Evolutionary conservation across 768 basidiomycete species (phyloP).

Genomic region (Boletellus ananiceps): DNA sequence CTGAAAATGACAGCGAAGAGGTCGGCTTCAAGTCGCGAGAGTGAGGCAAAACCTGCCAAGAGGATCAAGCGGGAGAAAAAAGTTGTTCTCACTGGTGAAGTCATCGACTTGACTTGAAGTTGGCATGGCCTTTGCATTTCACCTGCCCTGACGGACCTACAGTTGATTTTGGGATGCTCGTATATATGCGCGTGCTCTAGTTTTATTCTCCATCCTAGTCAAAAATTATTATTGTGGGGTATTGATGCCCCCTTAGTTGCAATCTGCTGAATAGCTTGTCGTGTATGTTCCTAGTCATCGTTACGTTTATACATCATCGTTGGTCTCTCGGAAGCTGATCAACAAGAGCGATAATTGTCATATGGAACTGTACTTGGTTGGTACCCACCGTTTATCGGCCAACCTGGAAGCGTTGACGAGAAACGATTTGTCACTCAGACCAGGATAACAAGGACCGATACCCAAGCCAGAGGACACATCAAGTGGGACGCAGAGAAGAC

Average conservation of each 20-base stretch:
- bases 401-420: neutral
- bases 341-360: neutral
- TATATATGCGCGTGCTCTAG: neutral
- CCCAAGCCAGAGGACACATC: conserved; percentile 2
- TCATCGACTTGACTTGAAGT: conserved; percentile 30
- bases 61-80: conserved; percentile 25
- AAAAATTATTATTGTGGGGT: neutral
- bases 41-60: conserved; percentile 15
- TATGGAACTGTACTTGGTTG: too few relatives aligned
- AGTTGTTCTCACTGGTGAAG: conserved; percentile 14
- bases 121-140: neutral
- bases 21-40: neutral
- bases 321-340: neutral
- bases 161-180: neutral
- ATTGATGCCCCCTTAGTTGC: neutral
- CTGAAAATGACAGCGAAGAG: conserved; percentile 7
- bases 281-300: neutral
- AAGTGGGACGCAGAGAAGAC: neutral
- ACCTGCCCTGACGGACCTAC: neutral
- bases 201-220: neutral
- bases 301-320: neutral
- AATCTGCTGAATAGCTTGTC: neutral
- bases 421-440: neutral
- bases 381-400: too few relatives aligned
- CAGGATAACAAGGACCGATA: neutral